Conservation (phyloP, 495 filamentous ascomycete species). For the Neurospora sp. region DNA sequence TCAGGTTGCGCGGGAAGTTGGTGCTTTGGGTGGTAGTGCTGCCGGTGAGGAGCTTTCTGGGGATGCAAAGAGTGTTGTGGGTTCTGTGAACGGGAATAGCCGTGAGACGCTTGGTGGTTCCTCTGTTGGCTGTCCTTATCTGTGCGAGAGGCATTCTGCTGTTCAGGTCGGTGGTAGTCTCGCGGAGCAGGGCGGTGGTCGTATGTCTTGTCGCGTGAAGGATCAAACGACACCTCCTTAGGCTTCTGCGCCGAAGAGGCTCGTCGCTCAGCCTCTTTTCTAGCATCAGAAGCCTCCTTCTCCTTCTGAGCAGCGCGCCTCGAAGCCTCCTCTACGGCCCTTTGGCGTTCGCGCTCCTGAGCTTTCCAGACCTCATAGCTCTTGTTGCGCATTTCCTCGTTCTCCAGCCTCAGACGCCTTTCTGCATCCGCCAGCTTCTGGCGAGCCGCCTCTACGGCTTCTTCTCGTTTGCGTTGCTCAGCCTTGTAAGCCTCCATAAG, state of each 20-base stretch:
- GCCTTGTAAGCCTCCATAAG: too few relatives aligned
- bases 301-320: background rate
- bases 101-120: background rate
- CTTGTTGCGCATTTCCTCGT: background rate
- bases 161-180: background rate
- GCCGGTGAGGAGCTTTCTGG: background rate
- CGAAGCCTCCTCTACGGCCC: background rate
- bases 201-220: background rate
- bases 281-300: background rate
- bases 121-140: background rate
- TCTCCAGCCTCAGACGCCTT: background rate
- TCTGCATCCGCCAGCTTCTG: background rate
- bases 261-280: background rate
- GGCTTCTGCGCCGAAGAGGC: background rate
- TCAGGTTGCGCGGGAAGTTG: too few relatives aligned
- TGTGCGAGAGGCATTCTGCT: background rate
- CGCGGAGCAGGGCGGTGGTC: background rate
- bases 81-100: background rate
- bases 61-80: background rate
- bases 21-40: background rate
- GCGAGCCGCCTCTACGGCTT: background rate
- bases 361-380: background rate
- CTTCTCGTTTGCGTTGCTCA: too few relatives aligned
- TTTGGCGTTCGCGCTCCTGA: background rate
- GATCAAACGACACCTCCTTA: background rate